A percentile compares a stretch with the other conserved stretches of the same genome.
These are phyloP conservation scores for Fusarium lyarnte DNA, from an alignment of 2,329 filamentous ascomycete species.

Conservation along the genomic window DNA sequence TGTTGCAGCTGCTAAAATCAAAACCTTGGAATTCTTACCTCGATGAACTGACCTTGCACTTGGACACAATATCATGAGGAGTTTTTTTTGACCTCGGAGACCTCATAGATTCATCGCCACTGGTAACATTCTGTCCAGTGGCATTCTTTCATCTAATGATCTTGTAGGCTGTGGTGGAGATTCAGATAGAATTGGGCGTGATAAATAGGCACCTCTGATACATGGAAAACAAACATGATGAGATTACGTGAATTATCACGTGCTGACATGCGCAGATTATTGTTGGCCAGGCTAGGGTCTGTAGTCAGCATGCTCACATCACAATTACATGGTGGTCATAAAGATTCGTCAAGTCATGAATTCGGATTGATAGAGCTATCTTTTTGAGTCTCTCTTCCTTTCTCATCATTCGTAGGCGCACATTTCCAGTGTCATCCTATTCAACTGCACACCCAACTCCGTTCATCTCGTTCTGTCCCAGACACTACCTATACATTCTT, in stretches of 20 bases:
- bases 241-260: background rate
- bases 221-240: background rate
- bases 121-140: background rate
- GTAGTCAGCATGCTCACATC: background rate
- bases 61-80: too few species aligned
- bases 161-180: background rate
- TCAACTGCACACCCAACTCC: constrained; percentile 25
- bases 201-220: background rate
- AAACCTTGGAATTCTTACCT: background rate
- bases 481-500: constrained; percentile 4
- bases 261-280: background rate
- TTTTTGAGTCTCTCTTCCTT: constrained; percentile 10
- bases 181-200: too few species aligned
- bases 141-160: background rate
- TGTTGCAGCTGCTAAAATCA: background rate
- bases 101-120: background rate
- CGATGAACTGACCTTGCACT: too few species aligned
- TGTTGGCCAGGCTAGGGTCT: background rate
- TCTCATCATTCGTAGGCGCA: constrained; percentile 9
- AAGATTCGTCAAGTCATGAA: constrained; percentile 6
- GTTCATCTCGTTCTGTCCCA: background rate
- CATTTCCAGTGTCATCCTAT: constrained; percentile 1
- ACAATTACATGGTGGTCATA: background rate
- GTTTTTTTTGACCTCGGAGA: background rate
- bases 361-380: constrained; percentile 20